phyloP scores from a whole-genome alignment of 345 rosid species.

The Psidium friedrichsthalianum region DNA sequence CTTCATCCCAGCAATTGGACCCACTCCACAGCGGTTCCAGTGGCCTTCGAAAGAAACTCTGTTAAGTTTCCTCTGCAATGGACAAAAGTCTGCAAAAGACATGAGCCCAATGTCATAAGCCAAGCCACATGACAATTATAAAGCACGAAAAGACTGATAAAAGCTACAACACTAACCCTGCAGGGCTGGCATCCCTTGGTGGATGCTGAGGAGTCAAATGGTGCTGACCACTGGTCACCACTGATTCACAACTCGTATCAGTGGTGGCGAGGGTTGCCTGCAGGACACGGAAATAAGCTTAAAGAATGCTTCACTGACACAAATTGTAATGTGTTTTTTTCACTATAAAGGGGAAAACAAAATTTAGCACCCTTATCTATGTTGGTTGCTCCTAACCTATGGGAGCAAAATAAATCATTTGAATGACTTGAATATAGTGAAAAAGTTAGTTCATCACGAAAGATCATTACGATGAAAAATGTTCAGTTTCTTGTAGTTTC shows the following conservation, averaged over 20 bases:
- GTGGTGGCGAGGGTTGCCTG: slow-evolving; percentile 51
- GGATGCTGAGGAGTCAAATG: slow-evolving; percentile 70
- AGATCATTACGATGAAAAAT: neutral
- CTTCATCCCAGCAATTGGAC: slow-evolving; percentile 99
- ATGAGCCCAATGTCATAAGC: neutral
- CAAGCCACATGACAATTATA: neutral
- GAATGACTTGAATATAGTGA: neutral
- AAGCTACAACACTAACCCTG: slow-evolving; percentile 41
- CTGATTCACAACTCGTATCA: slow-evolving; percentile 70
- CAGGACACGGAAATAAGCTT: neutral
- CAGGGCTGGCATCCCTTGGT: slow-evolving; percentile 82
- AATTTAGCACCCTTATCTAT: neutral
- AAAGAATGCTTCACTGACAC: neutral
- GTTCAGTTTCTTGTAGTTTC: neutral
- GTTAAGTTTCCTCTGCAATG: slow-evolving; percentile 99
- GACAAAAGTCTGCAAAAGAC: slow-evolving; percentile 66
- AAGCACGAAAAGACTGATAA: neutral
- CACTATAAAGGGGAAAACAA: neutral
- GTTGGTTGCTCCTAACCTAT: neutral
- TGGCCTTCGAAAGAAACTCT: slow-evolving; percentile 99
- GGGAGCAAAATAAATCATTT: neutral
- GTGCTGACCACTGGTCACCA: slow-evolving; percentile 73
- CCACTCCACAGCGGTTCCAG: slow-evolving; percentile 99
- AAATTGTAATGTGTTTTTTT: neutral
- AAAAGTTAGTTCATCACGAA: neutral